Evolutionary conservation across 805 yeast genomes (phyloP), one percentile per base, ranked within the genome.

Genomic region (Scheffersomyces lignosus): DNA sequence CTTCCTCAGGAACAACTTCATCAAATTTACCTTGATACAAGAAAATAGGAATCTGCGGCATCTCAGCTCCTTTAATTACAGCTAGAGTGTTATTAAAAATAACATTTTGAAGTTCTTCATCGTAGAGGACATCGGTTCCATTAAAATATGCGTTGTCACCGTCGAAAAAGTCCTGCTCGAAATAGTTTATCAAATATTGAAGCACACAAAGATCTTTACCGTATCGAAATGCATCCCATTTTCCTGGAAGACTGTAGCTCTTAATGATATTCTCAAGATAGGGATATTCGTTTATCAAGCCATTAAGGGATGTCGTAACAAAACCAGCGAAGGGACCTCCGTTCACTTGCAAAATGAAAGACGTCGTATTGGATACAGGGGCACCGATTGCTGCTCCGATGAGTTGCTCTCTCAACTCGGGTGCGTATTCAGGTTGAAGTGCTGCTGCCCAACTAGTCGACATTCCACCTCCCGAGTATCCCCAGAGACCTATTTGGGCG

Each of bases 401-500:
- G 38, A 54, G 10, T 45, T 37, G 34, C 23, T 32, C 17, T 48
- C 42, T 20, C 27, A 50, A 45, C 16, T 66, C 71, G 2, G 64
- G 62, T 3, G 71, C 70, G 37, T 66, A 66, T 1, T 41, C 31
- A 8, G 69, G 69, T 39, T 61, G 68, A 18, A 62, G 43, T 7
- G 60, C 51, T 3, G 64, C 58, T 9, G 69, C 70, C 71, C 71
- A 66, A 5, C 62, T 56, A 14, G 63, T 35, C 10, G 71, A 66
- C 22, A 64, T 39, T 1, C 66, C 49, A 8, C 70, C 71, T n/a
- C 72, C 72, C 3, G 67, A 60, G 36, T 59, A 66, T 0, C 72
- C 72, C 62, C 62, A 62, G 29, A 65, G 27, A 3, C 37, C 41
- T 4, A 47, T 42, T 14, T 43, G 27, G 2, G 66, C 58, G 24